A percentile compares a stretch with the other conserved stretches of the same genome.
phyloP scores from a whole-genome alignment of 225 moss, liverwort and hornwort species.

The Physcomitrellopsis africana region DNA sequence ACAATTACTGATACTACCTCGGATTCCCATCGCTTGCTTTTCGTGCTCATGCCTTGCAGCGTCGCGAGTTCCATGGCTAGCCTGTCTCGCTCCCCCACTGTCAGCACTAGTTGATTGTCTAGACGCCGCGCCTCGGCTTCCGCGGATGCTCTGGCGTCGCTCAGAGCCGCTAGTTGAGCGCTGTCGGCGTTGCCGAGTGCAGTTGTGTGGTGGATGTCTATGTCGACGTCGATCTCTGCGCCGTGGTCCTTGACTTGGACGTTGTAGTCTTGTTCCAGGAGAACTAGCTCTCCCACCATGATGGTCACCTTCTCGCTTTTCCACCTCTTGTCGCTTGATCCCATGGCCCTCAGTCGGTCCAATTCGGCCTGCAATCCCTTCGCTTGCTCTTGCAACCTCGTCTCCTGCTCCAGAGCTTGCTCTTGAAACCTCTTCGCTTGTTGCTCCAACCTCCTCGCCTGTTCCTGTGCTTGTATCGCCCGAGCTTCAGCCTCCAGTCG shows the following conservation, averaged over 20 bases:
- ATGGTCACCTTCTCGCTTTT: slow-evolving; percentile 30
- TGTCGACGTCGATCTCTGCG: slow-evolving; percentile 31
- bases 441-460: not conserved
- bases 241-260: slow-evolving; percentile 33
- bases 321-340: slow-evolving; percentile 33
- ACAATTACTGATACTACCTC: not conserved
- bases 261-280: not conserved
- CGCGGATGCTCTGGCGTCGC: not conserved
- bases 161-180: not conserved
- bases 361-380: not conserved
- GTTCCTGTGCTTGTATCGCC: slow-evolving; percentile 5
- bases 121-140: not conserved
- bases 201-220: not conserved
- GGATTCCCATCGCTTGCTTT: slow-evolving; percentile 24
- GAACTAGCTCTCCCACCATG: not conserved
- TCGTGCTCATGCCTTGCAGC: not conserved
- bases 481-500: not conserved
- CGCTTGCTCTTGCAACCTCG: not conserved
- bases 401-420: not conserved
- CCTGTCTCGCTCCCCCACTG: not conserved
- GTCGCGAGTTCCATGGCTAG: not conserved
- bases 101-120: slow-evolving; percentile 9
- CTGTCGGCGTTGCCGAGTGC: not conserved
- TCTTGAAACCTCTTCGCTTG: slow-evolving; percentile 7
- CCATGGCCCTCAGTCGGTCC: not conserved